These are phyloP conservation scores for Annulohypoxylon truncatum DNA, from an alignment of 2,329 filamentous ascomycete species.

Conservation along the genomic window DNA sequence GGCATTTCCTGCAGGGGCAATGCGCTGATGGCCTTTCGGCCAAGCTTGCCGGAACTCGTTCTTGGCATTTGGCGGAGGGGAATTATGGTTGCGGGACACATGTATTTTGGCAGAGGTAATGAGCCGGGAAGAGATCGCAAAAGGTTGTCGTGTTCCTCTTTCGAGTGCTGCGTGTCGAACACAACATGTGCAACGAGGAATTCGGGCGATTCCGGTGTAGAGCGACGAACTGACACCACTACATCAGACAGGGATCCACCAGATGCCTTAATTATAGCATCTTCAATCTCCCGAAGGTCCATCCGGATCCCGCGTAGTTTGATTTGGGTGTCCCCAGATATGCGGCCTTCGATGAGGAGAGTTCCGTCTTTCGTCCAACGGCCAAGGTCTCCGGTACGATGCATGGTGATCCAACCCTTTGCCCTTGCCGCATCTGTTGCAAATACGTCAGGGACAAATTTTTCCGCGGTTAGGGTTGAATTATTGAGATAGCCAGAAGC, in stretches of 20 bases:
- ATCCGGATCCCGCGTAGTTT: conserved; percentile 52
- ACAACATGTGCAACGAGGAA: conserved; percentile 48
- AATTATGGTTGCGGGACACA: conserved; percentile 23
- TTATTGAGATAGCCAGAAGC: conserved; percentile 25
- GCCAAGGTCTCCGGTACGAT: conserved; percentile 29
- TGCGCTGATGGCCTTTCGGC: conserved; percentile 19
- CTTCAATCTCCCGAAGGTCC: conserved; percentile 58
- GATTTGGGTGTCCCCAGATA: conserved; percentile 54
- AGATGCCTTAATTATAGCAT: conserved; percentile 39
- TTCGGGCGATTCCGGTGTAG: neutral
- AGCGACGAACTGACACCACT: conserved; percentile 41
- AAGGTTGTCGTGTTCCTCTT: conserved; percentile 8
- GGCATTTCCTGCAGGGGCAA: conserved; percentile 19
- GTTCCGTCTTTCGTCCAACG: conserved; percentile 15
- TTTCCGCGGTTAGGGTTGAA: neutral
- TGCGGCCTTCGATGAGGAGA: conserved; percentile 46
- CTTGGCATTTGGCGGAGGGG: conserved; percentile 24
- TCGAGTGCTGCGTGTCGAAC: conserved; percentile 14
- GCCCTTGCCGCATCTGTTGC: neutral
- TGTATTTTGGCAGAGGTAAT: conserved; percentile 35
- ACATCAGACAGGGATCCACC: conserved; percentile 38
- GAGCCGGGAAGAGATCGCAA: conserved; percentile 17
- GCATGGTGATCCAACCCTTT: conserved; percentile 7
- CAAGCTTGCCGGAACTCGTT: conserved; percentile 30
- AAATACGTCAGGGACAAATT: conserved; percentile 20